Base-by-base conservation (phyloP, 305 asterid genomes). In the Fraxinus sp. region DNA sequence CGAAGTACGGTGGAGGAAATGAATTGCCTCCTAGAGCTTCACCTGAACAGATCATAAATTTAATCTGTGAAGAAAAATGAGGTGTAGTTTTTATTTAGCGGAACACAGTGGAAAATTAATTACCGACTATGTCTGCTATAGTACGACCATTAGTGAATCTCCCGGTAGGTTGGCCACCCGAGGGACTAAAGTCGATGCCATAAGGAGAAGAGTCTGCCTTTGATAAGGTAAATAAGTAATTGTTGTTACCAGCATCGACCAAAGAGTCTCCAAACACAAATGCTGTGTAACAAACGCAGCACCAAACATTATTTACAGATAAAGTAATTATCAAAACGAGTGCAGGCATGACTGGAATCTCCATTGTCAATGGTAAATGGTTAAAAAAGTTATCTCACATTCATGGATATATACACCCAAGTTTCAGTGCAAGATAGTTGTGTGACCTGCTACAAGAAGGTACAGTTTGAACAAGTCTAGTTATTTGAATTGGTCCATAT, bases 81-180 rank as follows among this genome's bases (percentile, higher is more conserved):
- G 5, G 10, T 0, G 13, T 18, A 18, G 28, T 57, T 57, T 57
- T 18, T 1, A 57, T 18, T 18, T 57, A 3, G 64, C 7, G 0
- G 24, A 18, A 55, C 57, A 2, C 4, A 57, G 28, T 18, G 28
- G 26, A 57, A 57, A 64, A 64, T 64, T 10, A 66, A 22, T 35
- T 88, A 90, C 93, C 93, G 0, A 90, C 77, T 70, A 89, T 81
- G 70, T 90, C 93, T 7, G 90, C 77, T 33, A 88, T 89, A 81
- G 93, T 90, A 66, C 83, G 91, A 44, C 92, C 93, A 52, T 90
- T 89, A 78, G 93, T 90, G 86, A 90, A 90, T 83, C 92, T 79
- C 76, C 93, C 93, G 0, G 92, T 90, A 7, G 93, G 93, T 1
- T 71, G 85, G 20, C 93, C 93, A 14, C 84, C 87, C 0, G 93